A percentile compares a stretch with the other conserved stretches of the same genome.
Evolutionary conservation across 495 filamentous ascomycete species (phyloP).

Genomic region (Lichina pygmaea): DNA sequence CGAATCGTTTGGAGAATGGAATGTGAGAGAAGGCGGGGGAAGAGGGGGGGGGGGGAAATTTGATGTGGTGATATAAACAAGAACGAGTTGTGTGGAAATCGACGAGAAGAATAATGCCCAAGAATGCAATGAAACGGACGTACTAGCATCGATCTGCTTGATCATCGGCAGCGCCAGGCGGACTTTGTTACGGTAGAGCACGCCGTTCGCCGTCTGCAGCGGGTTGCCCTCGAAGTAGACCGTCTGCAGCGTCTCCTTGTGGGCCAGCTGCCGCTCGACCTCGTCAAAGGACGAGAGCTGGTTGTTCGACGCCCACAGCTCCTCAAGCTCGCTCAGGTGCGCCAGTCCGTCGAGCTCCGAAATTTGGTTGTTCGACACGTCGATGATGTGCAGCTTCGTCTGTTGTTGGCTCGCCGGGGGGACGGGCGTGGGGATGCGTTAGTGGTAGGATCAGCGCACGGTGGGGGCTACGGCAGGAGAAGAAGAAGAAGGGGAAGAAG

Average conservation of each 20-base stretch:
- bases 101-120: not conserved
- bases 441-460: too few species aligned
- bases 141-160: constrained; percentile 89
- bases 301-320: constrained; percentile 89
- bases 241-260: constrained; percentile 58
- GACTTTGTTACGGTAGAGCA: constrained; percentile 82
- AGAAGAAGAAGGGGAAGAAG: not conserved
- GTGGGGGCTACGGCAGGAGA: not conserved
- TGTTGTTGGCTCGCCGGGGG: not conserved
- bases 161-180: constrained; percentile 65
- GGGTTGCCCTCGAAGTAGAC: constrained; percentile 98
- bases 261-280: constrained; percentile 49
- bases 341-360: constrained; percentile 43
- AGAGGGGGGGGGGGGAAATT: not conserved
- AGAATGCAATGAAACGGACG: constrained; percentile 16
- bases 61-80: not conserved
- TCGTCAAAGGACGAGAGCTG: constrained; percentile 52
- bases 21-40: not conserved
- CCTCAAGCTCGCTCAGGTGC: constrained; percentile 45
- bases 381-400: constrained; percentile 43
- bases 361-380: constrained; percentile 79
- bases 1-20: not conserved
- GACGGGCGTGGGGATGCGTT: not conserved
- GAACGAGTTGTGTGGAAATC: not conserved
- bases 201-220: constrained; percentile 44